A percentile compares a stretch with the other conserved stretches of the same genome.
These are phyloP conservation scores for Salicornia ramosissima DNA, from an alignment of 148 eudicot genomes.

Conservation along the genomic window DNA sequence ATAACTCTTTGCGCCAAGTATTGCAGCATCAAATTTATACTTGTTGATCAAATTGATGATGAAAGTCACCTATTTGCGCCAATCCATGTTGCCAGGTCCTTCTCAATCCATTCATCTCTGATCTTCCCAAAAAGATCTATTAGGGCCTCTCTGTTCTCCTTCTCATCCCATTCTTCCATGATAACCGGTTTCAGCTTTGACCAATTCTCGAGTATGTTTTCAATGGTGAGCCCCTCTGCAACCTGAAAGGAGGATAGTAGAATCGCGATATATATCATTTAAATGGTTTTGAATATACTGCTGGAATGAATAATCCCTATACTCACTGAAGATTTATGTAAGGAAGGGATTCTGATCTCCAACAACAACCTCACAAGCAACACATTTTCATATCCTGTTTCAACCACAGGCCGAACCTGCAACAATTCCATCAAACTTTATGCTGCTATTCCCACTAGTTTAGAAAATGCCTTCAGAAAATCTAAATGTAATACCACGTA, in stretches of 20 bases:
- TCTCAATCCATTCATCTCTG: slow-evolving; percentile 95
- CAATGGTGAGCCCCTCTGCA: slow-evolving; percentile 77
- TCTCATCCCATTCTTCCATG: slow-evolving; percentile 84
- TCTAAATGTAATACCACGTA: not conserved
- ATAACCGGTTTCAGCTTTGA: slow-evolving; percentile 60
- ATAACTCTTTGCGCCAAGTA: not conserved
- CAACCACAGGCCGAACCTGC: slow-evolving; percentile 97
- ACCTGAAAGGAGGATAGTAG: slow-evolving; percentile 35
- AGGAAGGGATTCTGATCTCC: slow-evolving; percentile 59
- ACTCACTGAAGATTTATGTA: slow-evolving; percentile 84
- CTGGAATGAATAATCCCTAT: not conserved
- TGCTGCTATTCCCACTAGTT: slow-evolving; percentile 3
- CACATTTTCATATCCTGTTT: slow-evolving; percentile 94
- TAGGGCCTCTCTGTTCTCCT: slow-evolving; percentile 59
- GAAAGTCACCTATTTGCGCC: slow-evolving; percentile 82
- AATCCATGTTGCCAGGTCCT: slow-evolving; percentile 82
- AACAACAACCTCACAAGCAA: slow-evolving; percentile 85
- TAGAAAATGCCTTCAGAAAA: not conserved
- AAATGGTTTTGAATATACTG: not conserved
- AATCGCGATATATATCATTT: not conserved
- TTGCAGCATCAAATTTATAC: not conserved
- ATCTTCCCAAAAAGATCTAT: slow-evolving; percentile 81
- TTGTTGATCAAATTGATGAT: slow-evolving; percentile 6
- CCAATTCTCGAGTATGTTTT: slow-evolving; percentile 79
- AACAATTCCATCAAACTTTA: slow-evolving; percentile 19